Evolutionary conservation across 2,329 filamentous ascomycete species (phyloP).

Genomic region (Claviceps quebecensis): DNA sequence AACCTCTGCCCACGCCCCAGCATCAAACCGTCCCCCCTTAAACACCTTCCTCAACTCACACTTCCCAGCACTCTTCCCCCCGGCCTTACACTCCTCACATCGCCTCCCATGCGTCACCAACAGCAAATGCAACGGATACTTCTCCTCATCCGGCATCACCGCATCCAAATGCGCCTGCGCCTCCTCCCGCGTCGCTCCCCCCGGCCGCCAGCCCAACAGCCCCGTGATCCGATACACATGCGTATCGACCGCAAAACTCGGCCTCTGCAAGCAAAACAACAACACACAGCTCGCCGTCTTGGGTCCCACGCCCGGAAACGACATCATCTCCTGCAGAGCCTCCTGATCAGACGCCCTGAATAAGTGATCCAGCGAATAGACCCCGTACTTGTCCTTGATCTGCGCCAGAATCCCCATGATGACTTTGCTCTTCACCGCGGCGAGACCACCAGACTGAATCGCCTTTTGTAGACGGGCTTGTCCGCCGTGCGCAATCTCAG

Average conservation of each 20-base stretch:
- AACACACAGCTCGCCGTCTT: constrained; percentile 41
- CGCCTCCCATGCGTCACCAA: constrained; percentile 32
- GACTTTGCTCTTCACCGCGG: constrained; percentile 56
- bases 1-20: constrained; percentile 6
- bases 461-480: constrained; percentile 34
- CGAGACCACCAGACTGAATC: constrained; percentile 59
- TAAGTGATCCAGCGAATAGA: constrained; percentile 35
- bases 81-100: constrained; percentile 31
- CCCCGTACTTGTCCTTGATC: constrained; percentile 32
- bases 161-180: constrained; percentile 36
- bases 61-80: constrained; percentile 23
- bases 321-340: constrained; percentile 35
- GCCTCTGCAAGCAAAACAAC: constrained; percentile 33
- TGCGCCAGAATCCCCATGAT: constrained; percentile 57
- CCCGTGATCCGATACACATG: constrained; percentile 37
- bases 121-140: constrained; percentile 36
- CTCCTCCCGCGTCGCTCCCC: constrained; percentile 26
- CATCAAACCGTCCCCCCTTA: constrained; percentile 13
- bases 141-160: constrained; percentile 30
- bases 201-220: constrained; percentile 34
- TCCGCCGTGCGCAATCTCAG: constrained; percentile 25
- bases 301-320: constrained; percentile 36
- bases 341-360: constrained; percentile 27
- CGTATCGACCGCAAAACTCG: constrained; percentile 39
- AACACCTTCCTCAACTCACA: constrained; percentile 29